phyloP scores from a whole-genome alignment of 1,284 basidiomycete genomes.

The Kwoniella shivajii region DNA sequence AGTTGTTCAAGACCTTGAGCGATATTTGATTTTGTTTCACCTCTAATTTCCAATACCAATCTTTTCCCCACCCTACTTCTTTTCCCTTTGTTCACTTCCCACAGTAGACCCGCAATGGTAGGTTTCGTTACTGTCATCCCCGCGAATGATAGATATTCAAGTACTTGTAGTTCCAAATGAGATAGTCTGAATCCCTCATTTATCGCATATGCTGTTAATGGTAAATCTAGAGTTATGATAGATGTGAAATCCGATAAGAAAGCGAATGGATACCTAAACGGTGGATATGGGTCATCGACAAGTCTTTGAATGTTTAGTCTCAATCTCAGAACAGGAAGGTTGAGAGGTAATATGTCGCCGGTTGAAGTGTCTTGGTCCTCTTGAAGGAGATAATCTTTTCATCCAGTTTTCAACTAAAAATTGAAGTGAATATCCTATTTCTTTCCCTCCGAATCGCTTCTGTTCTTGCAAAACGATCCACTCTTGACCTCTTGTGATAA shows the following conservation, averaged over 20 bases:
- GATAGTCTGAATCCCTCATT: conserved; percentile 6
- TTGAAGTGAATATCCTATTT: not conserved
- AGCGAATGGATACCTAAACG: not conserved
- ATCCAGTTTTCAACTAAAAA: conserved; percentile 5
- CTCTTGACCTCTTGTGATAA: not conserved
- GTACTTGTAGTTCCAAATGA: conserved; percentile 1
- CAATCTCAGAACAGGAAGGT: not conserved
- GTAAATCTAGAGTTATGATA: not conserved
- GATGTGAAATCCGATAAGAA: conserved; percentile 9
- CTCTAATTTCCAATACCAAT: conserved; percentile 2
- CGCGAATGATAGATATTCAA: not conserved
- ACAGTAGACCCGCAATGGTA: not conserved
- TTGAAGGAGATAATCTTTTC: not conserved
- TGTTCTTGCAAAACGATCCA: not conserved
- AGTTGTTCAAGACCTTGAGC: conserved; percentile 5
- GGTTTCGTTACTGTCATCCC: not conserved
- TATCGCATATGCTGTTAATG: not conserved
- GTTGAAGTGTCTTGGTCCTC: conserved; percentile 4
- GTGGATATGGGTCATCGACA: not conserved
- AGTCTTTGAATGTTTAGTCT: not conserved
- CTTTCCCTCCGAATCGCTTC: not conserved
- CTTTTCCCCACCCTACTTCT: not conserved
- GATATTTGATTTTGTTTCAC: not conserved
- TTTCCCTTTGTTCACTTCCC: conserved; percentile 5
- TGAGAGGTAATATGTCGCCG: conserved; percentile 3